Evolutionary conservation across 2,329 filamentous ascomycete genomes (phyloP), one percentile per base, ranked within the genome.

Genomic region (Lasiodiplodia citricola): DNA sequence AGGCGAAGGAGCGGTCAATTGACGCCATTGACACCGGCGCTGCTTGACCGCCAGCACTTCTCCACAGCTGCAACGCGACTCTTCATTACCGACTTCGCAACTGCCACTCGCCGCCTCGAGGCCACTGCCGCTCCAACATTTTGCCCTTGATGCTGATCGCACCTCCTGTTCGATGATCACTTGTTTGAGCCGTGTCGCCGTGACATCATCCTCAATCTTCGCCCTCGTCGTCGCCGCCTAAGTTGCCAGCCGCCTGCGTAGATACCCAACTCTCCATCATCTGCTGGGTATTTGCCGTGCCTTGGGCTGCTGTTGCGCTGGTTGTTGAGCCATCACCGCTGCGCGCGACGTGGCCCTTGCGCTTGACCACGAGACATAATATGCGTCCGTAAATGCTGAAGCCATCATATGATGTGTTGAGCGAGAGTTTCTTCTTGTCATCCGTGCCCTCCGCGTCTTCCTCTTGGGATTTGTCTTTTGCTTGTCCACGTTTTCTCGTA

Each of bases 371-470:
- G 69, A 99, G 85, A 80, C 94, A 98, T 31, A 99, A 84, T 57
- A 97, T 93, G 73, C 93, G 91, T 13, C 96, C 94, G 81, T 97
- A 97, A 76, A 99, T 97, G 74, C 91, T 92, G 81, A 98, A 98
- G 10, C 96, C 95, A 75, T 98, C 94, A 80, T 98, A 99, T 16
- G 90, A 90, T 31, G 95, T 96, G 70, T 91, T 90, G 83, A 97
- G 88, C 23, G 87, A 88, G 74, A 97, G 82, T 79, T 97, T 98
- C 84, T 99, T 97, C 82, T 97, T 96, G 75, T 97, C 92, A 68
- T 92, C 89, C 81, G 96, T 94, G 75, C 94, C 70, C 31, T 67
- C 62, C n/a, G 73, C 74, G 13, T 70, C 70, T 31, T 73, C 76
- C 18, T 52, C 60, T 16, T 3, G 18, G 2, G 31, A 13, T 47